These are phyloP conservation scores for Magnaporthiopsis poae DNA, from an alignment of 2,329 filamentous ascomycete genomes.

Conservation along the genomic window DNA sequence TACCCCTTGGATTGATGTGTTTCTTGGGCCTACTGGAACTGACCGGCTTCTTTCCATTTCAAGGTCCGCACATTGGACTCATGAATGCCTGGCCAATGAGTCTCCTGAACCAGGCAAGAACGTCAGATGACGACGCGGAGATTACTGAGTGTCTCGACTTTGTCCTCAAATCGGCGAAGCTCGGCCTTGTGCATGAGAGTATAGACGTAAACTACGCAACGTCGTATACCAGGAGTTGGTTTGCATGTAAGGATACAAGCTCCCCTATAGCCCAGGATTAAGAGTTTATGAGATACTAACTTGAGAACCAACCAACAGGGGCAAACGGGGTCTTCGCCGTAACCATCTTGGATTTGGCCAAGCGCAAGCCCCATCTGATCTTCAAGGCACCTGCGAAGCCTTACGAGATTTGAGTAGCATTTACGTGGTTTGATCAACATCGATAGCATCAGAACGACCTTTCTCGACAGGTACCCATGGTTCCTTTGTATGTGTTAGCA, in stretches of 20 bases:
- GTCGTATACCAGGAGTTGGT: constrained; percentile 80
- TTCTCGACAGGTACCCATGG: neutral
- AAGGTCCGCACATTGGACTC: constrained; percentile 65
- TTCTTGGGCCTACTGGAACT: neutral
- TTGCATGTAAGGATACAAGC: constrained; percentile 52
- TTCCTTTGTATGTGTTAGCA: neutral
- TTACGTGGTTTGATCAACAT: neutral
- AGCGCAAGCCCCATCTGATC: constrained; percentile 77
- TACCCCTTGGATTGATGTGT: neutral
- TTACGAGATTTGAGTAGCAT: constrained; percentile 38
- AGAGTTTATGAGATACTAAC: constrained; percentile 10
- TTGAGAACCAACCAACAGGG: constrained; percentile 35
- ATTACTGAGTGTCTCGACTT: constrained; percentile 62
- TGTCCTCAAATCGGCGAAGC: constrained; percentile 63
- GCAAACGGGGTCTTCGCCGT: constrained; percentile 93
- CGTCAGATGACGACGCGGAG: constrained; percentile 71
- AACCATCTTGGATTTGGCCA: constrained; percentile 80
- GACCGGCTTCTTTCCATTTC: neutral
- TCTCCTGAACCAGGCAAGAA: constrained; percentile 82
- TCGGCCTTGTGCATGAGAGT: constrained; percentile 85
- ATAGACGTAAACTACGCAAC: constrained; percentile 61
- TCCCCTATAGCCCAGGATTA: constrained; percentile 8
- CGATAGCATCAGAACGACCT: neutral
- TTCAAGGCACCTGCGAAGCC: constrained; percentile 57
- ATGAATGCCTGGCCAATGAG: constrained; percentile 95